Conservation (phyloP, 768 basidiomycete genomes). For the Termitomyces sp. region DNA sequence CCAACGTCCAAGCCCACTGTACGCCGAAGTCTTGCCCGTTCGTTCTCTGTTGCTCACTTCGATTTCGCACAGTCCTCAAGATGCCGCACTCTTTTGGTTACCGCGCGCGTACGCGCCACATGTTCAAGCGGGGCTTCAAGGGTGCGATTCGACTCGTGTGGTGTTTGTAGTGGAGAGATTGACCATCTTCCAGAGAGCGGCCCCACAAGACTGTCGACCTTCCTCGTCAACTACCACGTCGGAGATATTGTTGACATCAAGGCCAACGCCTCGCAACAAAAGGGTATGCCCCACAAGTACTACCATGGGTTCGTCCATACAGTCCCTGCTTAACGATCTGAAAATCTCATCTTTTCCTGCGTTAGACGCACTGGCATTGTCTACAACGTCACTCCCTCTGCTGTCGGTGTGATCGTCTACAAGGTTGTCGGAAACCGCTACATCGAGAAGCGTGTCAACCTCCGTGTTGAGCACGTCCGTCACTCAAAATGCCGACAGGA, state of each 20-base stretch:
- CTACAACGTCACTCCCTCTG: conserved; percentile 95
- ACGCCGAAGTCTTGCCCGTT: conserved; percentile 29
- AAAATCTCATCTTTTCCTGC: conserved; percentile 9
- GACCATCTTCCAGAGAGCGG: conserved; percentile 68
- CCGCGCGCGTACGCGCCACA: conserved; percentile 99
- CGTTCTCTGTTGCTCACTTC: conserved; percentile 18
- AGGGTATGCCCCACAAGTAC: conserved; percentile 99
- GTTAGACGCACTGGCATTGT: conserved; percentile 92
- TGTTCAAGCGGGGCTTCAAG: conserved; percentile 99
- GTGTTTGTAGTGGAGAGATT: conserved; percentile 10
- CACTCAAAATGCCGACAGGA: conserved; percentile 99
- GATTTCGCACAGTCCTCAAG: conserved; percentile 55
- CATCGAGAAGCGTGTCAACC: conserved; percentile 99
- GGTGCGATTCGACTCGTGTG: conserved; percentile 46
- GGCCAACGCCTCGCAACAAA: conserved; percentile 98
- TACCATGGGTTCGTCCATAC: conserved; percentile 80
- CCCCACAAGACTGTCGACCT: conserved; percentile 87
- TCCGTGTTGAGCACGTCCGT: conserved; percentile 91
- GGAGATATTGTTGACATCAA: conserved; percentile 99
- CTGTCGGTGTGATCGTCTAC: conserved; percentile 96
- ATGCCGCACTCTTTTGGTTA: conserved; percentile 99
- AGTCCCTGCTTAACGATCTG: neutral
- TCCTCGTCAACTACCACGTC: conserved; percentile 88
- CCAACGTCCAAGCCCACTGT: conserved; percentile 52
- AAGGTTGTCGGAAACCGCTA: conserved; percentile 99